These are phyloP conservation scores for Ceratobasidium sp. DNA, from an alignment of 1,284 basidiomycete species.

Conservation along the genomic window DNA sequence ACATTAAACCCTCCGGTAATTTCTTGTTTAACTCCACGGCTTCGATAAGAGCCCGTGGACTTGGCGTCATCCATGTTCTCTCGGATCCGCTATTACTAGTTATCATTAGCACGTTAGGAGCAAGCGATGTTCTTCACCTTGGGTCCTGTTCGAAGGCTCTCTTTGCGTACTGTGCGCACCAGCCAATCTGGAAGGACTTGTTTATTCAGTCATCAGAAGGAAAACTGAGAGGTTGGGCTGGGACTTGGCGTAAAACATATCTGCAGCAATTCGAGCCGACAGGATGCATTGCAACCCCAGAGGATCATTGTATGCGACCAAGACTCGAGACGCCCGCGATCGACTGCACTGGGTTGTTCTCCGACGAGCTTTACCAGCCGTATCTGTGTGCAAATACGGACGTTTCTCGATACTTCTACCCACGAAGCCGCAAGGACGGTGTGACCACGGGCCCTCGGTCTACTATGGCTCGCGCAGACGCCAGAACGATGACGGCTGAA, in stretches of 20 bases:
- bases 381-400: slow-evolving; percentile 48
- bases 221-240: slow-evolving; percentile 44
- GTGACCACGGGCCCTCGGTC: slow-evolving; percentile 1
- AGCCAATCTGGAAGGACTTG: slow-evolving; percentile 50
- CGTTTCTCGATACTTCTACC: slow-evolving; percentile 42
- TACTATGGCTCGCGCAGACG: slow-evolving; percentile 34
- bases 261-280: slow-evolving; percentile 42
- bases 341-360: slow-evolving; percentile 47
- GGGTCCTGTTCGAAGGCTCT: slow-evolving; percentile 46
- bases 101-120: slow-evolving; percentile 2
- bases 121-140: slow-evolving; percentile 36
- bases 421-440: slow-evolving; percentile 14
- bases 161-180: slow-evolving; percentile 49
- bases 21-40: background rate
- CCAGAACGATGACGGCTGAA: background rate
- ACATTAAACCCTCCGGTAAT: slow-evolving; percentile 36
- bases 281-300: slow-evolving; percentile 27
- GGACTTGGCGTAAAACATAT: slow-evolving; percentile 50
- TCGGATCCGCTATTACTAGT: slow-evolving; percentile 12
- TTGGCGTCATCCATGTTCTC: slow-evolving; percentile 10
- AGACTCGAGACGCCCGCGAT: slow-evolving; percentile 46
- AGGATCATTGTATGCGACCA: slow-evolving; percentile 20
- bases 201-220: slow-evolving; percentile 46
- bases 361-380: slow-evolving; percentile 53
- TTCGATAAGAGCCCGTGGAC: slow-evolving; percentile 15